Evolutionary conservation across 78 protist species (phyloP), one percentile per base, ranked within the genome.

Genomic region (Diacronema lutheri): DNA sequence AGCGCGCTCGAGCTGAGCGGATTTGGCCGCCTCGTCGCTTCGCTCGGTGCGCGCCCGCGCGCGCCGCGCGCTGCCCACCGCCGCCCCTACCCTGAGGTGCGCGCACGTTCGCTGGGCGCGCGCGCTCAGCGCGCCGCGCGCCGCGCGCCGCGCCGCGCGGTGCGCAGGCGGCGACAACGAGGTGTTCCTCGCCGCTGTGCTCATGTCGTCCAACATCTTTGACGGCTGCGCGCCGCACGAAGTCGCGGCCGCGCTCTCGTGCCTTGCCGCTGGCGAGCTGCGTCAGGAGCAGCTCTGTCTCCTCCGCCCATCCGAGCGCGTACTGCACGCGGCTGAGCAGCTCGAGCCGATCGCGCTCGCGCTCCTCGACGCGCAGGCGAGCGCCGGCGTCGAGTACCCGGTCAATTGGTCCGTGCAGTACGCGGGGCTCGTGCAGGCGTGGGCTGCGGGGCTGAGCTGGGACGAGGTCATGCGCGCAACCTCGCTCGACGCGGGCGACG

Each of bases 371-470:
- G 58, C 57, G 26, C 79, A 71, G 56, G 0, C 0, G 21, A 25
- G 0, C 21, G 29, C 13, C 25, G 79, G 79, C 29, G 35, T 71
- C 23, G 0, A 19, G 26, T 71, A 38, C 35, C 31, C 79, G 4
- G 58, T 71, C 35, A 26, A 25, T 14, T 21, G 25, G 6, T 56
- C 41, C 14, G 58, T 38, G 12, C 58, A 37, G 16, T 0, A 20
- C 31, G 41, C 50, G 21, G 79, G 58, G 58, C 55, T 71, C 0
- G 79, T 71, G 29, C 50, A 71, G 79, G 79, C 79, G 58, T 71
- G 79, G 79, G 79, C 79, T 11, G 29, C 4, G 37, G 79, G 79
- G n/a, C 21, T 12, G 79, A 29, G 11, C 6, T 71, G 79, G 79
- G 37, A 0, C 4, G 3, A 0, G 57, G 50, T 71, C 26, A n/a